Percentiles rank a stretch among this genome's conserved stretches.
Evolutionary conservation across 1,139 yeast species (phyloP).

Genomic region (Lodderomyces theae): DNA sequence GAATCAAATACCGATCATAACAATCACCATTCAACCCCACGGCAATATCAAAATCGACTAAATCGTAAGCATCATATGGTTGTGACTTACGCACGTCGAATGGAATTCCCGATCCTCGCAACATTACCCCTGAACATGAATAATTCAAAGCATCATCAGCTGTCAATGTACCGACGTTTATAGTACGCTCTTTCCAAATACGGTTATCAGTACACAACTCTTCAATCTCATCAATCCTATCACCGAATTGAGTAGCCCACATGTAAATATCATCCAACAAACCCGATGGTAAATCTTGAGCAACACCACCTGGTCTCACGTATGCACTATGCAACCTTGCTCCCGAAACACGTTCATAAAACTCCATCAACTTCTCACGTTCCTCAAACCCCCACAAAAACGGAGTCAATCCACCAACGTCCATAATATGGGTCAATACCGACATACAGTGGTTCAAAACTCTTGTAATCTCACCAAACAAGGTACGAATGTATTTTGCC

Average conservation of each 20-base stretch:
- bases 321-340: constrained; percentile 89
- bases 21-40: constrained; percentile 90
- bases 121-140: constrained; percentile 82
- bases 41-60: constrained; percentile 82
- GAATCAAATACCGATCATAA: constrained; percentile 81
- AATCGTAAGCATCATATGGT: constrained; percentile 88
- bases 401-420: constrained; percentile 92
- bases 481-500: constrained; percentile 79
- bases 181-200: constrained; percentile 88
- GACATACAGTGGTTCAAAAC: constrained; percentile 85
- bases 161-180: constrained; percentile 74
- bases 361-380: constrained; percentile 90
- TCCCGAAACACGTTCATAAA: constrained; percentile 87
- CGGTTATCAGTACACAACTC: constrained; percentile 88
- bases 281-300: constrained; percentile 86
- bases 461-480: constrained; percentile 87
- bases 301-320: constrained; percentile 89
- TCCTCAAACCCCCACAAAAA: constrained; percentile 95
- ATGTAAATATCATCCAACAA: constrained; percentile 85
- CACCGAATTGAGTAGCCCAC: constrained; percentile 98
- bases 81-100: constrained; percentile 83
- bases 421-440: constrained; percentile 86
- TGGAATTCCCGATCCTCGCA: constrained; percentile 88
- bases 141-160: constrained; percentile 88
- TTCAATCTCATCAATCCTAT: constrained; percentile 86